Conservation (phyloP, 2,329 filamentous ascomycete species). For the Pleomassaria siparia region DNA sequence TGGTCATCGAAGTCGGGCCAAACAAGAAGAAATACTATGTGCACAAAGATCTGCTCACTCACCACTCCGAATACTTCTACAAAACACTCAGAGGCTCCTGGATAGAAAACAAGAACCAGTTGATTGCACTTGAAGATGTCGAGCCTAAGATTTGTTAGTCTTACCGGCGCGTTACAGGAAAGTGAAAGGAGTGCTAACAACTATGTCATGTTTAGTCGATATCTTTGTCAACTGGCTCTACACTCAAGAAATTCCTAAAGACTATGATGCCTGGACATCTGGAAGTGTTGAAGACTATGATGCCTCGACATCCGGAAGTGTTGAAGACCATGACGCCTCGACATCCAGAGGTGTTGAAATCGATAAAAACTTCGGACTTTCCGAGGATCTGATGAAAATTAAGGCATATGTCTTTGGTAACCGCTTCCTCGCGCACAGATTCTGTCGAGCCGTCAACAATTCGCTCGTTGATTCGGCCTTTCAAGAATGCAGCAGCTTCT, state of each 20-base stretch:
- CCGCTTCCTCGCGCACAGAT: too few species aligned
- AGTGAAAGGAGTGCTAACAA: neutral
- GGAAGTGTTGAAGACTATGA: too few species aligned
- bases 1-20: constrained; percentile 12
- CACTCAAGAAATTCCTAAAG: constrained; percentile 2
- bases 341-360: too few species aligned
- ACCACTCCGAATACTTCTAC: constrained; percentile 18
- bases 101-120: constrained; percentile 12
- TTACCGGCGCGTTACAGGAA: neutral
- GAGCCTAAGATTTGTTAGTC: constrained; percentile 2
- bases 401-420: too few species aligned
- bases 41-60: constrained; percentile 12
- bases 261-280: too few species aligned
- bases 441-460: too few species aligned
- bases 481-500: too few species aligned
- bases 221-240: constrained; percentile 21
- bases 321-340: too few species aligned
- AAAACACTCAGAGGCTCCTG: constrained; percentile 9
- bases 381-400: too few species aligned
- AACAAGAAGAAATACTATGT: constrained; percentile 9
- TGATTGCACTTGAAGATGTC: constrained; percentile 24
- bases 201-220: neutral
- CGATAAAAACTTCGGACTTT: too few species aligned
- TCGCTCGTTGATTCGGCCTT: too few species aligned
- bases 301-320: too few species aligned